Base-by-base conservation (phyloP, 2,329 filamentous ascomycete genomes). In the Venturia oleaginea region DNA sequence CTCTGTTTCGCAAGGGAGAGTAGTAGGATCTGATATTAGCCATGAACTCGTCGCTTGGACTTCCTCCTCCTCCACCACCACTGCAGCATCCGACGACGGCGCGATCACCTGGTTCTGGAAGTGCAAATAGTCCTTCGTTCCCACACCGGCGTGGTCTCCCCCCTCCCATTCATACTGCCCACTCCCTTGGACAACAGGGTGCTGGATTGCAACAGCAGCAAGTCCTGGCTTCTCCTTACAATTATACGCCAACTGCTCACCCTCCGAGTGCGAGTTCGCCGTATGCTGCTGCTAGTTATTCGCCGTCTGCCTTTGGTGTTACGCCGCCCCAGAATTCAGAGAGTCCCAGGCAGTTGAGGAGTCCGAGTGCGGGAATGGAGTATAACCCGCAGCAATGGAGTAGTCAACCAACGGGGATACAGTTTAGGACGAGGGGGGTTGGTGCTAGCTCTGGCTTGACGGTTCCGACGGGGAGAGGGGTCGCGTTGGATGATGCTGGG, bases 381-480 rank as follows among this genome's bases (percentile, higher is more conserved):
- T 65, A 65, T 62, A 65, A 65, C 19, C 64, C 64, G 3, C 59
- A 61, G 59, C 57, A 61, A 62, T 65, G 64, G 64, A 55, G 37
- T 32, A 54, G 64, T 57, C 51, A 57, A 34, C 51, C 51, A 13
- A 57, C 51, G 3, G 51, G 51, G 51, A 34, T 57, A 19, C 51
- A 57, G 27, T 57, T 57, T 22, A 32, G 51, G 30, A 3, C 51
- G 30, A 37, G 59, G 5, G 59, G 59, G 11, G 4, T 34, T 43
- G 38, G 24, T 27, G 37, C 22, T 5, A 59, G 59, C 42, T 60
- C 63, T 61, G 61, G 27, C 5, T 42, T 62, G 27, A 62, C 57
- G 10, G 37, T 54, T 38, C 42, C 43, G 27, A 38, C 59, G 19
- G 32, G 27, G 34, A 62, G 59, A 22, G 46, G 46, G 8, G 46